phyloP scores from a whole-genome alignment of 179 eudicot genomes.

The Nepenthes alata region DNA sequence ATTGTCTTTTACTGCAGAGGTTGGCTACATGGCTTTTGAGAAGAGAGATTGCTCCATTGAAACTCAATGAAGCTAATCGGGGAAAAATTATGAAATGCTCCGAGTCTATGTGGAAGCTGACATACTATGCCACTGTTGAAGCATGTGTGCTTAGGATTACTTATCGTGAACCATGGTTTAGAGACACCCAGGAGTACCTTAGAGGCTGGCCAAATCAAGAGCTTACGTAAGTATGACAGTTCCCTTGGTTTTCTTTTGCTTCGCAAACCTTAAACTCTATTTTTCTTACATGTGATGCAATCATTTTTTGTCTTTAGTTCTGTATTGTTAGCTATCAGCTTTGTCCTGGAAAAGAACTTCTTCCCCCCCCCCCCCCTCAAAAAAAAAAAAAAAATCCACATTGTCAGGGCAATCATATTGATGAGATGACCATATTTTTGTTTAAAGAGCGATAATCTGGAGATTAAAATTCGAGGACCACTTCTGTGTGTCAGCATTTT shows the following conservation, averaged over 20 bases:
- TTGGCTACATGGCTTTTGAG: constrained; percentile 53
- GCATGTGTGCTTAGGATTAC: constrained; percentile 37
- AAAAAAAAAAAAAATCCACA: too few relatives aligned
- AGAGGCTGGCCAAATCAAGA: constrained; percentile 86
- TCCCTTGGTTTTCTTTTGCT: background rate
- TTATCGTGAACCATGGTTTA: constrained; percentile 69
- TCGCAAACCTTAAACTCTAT: background rate
- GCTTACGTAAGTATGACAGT: constrained; percentile 42
- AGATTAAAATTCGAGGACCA: too few relatives aligned
- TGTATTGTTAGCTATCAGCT: too few relatives aligned
- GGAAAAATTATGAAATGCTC: constrained; percentile 65
- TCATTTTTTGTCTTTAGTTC: too few relatives aligned
- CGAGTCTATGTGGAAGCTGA: constrained; percentile 91
- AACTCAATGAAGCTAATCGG: constrained; percentile 32
- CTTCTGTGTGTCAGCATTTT: background rate
- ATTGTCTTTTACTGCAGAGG: constrained; percentile 37
- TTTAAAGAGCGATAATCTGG: too few relatives aligned
- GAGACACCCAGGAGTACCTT: constrained; percentile 48
- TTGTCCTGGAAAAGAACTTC: too few relatives aligned
- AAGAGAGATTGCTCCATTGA: constrained; percentile 30
- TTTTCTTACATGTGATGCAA: background rate
- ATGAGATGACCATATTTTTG: too few relatives aligned
- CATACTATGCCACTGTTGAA: constrained; percentile 72
- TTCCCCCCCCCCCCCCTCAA: too few relatives aligned
- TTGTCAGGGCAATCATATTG: too few relatives aligned